Evolutionary conservation across 1,284 basidiomycete species (phyloP), one percentile per base, ranked within the genome.

Genomic region (Irpex sp.): DNA sequence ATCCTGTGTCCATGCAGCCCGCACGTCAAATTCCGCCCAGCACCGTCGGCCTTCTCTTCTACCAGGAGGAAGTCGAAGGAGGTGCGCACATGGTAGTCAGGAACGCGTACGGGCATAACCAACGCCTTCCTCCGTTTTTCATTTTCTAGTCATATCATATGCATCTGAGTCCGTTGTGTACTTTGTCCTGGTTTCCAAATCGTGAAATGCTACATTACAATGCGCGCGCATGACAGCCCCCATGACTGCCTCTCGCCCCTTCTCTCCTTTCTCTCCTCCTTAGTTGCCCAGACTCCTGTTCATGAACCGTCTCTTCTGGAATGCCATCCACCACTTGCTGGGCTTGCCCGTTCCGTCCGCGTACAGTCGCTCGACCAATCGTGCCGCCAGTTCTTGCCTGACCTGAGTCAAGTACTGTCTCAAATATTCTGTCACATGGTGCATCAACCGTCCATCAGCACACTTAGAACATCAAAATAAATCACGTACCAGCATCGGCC

Each of bases 251-350:
- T 31, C 31, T 31, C 3, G 31, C 31, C 31, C 5, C 31, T 4
- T 31, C 31, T 31, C 31, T 60, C 63, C 61, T 47, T 5, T 49
- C 26, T 26, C 50, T 7, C n/a, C 65, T 63, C 61, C 73, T 76
- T 79, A 86, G 69, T 81, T 82, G 64, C 86, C 88, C 72, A 93
- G 75, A 74, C 90, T 93, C 74, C 93, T 90, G 79, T 93, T 93
- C 93, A 95, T 95, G 85, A 95, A 95, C 51, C 92, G 86, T 73
- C 95, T 87, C 84, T 97, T 98, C 78, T 96, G 96, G 87, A 99
- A 99, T 43, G 94, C 92, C 91, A 99, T 95, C 97, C 97, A 99
- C 97, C 97, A 99, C 78, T 99, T 99, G 83, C 92, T 97, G 1
- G 97, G 95, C 74, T 92, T 94, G 63, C 90, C 89, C 3, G 89